Conservation (phyloP, 1,284 basidiomycete species). For the Puccinia polysora region DNA sequence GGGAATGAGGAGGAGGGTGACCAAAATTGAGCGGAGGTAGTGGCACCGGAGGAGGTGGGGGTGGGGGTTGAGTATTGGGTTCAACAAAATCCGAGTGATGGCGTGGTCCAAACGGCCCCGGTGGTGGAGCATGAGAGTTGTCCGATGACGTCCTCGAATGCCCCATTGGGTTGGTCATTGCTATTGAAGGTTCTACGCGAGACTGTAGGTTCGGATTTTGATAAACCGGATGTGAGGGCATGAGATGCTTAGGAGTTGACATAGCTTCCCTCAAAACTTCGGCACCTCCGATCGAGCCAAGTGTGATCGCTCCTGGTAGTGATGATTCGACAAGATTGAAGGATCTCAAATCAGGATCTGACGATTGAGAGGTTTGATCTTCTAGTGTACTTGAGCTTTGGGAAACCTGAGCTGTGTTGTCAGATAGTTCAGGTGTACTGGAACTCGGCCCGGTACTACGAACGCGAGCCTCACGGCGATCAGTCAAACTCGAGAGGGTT, state of each 20-base stretch:
- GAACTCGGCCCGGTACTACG: slow-evolving; percentile 2
- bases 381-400: slow-evolving; percentile 22
- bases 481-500: background rate
- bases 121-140: background rate
- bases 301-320: background rate
- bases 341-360: slow-evolving; percentile 3
- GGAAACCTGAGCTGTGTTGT: slow-evolving; percentile 1
- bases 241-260: slow-evolving; percentile 6
- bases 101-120: background rate
- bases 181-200: background rate
- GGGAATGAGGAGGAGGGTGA: slow-evolving; percentile 3
- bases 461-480: background rate
- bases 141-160: slow-evolving; percentile 13
- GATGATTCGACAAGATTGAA: background rate
- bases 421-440: slow-evolving; percentile 25
- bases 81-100: slow-evolving; percentile 6
- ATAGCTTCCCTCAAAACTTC: slow-evolving; percentile 26
- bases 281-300: slow-evolving; percentile 23
- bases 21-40: background rate
- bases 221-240: background rate
- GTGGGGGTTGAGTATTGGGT: background rate
- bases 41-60: background rate
- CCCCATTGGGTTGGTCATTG: background rate
- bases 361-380: slow-evolving; percentile 12
- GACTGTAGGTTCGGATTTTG: background rate